Conservation (phyloP, 2,329 filamentous ascomycete genomes). For the Trichophaea hybrida region DNA sequence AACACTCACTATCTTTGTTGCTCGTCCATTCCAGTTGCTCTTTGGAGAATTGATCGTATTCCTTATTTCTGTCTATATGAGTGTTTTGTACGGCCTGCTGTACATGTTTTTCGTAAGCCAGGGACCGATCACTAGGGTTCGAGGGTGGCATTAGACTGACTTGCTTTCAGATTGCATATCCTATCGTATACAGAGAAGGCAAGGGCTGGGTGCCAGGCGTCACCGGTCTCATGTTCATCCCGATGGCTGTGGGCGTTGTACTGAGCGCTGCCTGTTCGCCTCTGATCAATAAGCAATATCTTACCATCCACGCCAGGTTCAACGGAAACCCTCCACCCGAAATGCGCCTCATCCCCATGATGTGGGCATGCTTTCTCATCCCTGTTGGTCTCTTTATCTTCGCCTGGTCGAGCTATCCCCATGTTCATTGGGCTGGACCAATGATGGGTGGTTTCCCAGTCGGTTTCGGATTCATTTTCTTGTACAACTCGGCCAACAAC, state of each 20-base stretch:
- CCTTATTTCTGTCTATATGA: constrained; percentile 74
- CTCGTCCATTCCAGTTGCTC: constrained; percentile 73
- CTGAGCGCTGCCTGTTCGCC: constrained; percentile 52
- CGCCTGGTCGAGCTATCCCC: constrained; percentile 52
- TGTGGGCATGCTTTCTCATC: constrained; percentile 60
- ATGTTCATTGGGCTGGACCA: constrained; percentile 56
- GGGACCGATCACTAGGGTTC: neutral
- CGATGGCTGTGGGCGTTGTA: constrained; percentile 61
- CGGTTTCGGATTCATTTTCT: constrained; percentile 69
- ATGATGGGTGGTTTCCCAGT: constrained; percentile 56
- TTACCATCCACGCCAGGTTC: constrained; percentile 47
- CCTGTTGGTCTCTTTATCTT: constrained; percentile 53
- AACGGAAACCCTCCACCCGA: constrained; percentile 64
- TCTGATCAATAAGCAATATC: constrained; percentile 67
- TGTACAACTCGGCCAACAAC: constrained; percentile 67
- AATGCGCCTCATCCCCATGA: constrained; percentile 67
- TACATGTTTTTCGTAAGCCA: constrained; percentile 58
- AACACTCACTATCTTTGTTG: constrained; percentile 56
- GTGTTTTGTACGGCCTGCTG: constrained; percentile 57
- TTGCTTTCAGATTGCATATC: constrained; percentile 32
- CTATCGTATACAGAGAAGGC: constrained; percentile 59
- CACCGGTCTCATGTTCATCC: constrained; percentile 79
- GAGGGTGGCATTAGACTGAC: neutral
- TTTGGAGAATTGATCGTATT: constrained; percentile 76
- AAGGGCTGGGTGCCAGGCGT: constrained; percentile 62